Evolutionary conservation across 1,139 yeast species (phyloP).

Genomic region (Candida tropicalis): DNA sequence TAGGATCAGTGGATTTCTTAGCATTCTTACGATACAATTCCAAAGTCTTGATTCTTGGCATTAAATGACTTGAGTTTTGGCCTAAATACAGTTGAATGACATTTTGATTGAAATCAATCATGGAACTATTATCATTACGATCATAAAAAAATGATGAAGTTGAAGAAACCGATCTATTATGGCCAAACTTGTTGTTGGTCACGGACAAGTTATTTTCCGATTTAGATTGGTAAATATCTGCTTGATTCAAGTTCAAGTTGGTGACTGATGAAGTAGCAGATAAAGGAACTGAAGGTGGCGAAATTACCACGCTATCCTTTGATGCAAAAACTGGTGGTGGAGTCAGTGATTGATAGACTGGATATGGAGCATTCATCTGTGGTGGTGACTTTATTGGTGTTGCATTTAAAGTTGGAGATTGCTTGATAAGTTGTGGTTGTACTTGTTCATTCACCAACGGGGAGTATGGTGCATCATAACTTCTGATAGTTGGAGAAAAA

Average conservation of each 20-base stretch:
- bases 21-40: conserved; percentile 88
- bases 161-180: conserved; percentile 43
- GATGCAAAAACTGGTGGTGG: conserved; percentile 25
- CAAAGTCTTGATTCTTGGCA: conserved; percentile 84
- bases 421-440: conserved; percentile 3
- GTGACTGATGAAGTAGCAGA: conserved; percentile 45
- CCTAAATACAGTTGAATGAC: conserved; percentile 57
- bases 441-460: background rate
- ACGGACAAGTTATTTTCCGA: conserved; percentile 33
- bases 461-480: conserved; percentile 4
- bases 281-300: conserved; percentile 36
- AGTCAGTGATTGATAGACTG: conserved; percentile 21
- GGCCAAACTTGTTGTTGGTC: conserved; percentile 25
- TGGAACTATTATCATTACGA: conserved; percentile 35
- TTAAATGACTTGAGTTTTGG: conserved; percentile 46
- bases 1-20: conserved; percentile 82
- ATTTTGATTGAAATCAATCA: conserved; percentile 46
- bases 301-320: conserved; percentile 19
- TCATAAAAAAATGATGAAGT: conserved; percentile 41
- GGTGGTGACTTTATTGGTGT: conserved; percentile 11
- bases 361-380: conserved; percentile 17
- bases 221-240: conserved; percentile 22
- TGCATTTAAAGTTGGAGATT: conserved; percentile 9
- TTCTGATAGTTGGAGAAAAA: conserved; percentile 10
- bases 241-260: conserved; percentile 31